Conservation (phyloP, 495 filamentous ascomycete species). For the Aspergillus panamensis region DNA sequence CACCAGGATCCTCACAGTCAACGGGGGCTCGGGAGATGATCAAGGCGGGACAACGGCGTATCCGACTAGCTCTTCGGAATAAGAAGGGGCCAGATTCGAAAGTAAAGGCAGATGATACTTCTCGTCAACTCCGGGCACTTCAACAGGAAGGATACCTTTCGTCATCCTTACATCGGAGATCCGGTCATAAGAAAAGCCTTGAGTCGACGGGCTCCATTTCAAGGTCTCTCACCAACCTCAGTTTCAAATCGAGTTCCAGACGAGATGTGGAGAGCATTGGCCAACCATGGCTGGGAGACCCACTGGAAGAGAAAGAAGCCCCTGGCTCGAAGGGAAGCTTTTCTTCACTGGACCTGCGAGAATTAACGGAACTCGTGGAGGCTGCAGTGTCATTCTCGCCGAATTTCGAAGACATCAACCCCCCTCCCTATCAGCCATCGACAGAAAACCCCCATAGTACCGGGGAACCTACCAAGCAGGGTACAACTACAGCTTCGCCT, state of each 20-base stretch:
- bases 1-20: conserved; percentile 10
- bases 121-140: conserved; percentile 35
- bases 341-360: conserved; percentile 34
- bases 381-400: conserved; percentile 32
- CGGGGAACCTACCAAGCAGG: background rate
- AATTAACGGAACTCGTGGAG: conserved; percentile 37
- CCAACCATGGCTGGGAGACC: conserved; percentile 39
- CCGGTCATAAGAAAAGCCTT: conserved; percentile 15
- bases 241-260: conserved; percentile 31
- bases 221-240: conserved; percentile 17
- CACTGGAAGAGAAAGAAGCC: conserved; percentile 20
- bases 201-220: conserved; percentile 14
- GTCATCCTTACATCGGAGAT: conserved; percentile 6
- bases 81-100: conserved; percentile 30
- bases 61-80: conserved; percentile 38
- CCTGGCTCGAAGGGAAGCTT: conserved; percentile 20
- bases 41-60: conserved; percentile 43
- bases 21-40: conserved; percentile 28
- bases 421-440: conserved; percentile 31
- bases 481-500: background rate
- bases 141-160: conserved; percentile 39
- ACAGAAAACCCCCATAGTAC: conserved; percentile 1
- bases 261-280: conserved; percentile 42
- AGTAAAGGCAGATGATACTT: conserved; percentile 29
- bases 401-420: conserved; percentile 27